Evolutionary conservation across 2,329 filamentous ascomycete genomes (phyloP).

Genomic region (Rachicladosporium sp.): DNA sequence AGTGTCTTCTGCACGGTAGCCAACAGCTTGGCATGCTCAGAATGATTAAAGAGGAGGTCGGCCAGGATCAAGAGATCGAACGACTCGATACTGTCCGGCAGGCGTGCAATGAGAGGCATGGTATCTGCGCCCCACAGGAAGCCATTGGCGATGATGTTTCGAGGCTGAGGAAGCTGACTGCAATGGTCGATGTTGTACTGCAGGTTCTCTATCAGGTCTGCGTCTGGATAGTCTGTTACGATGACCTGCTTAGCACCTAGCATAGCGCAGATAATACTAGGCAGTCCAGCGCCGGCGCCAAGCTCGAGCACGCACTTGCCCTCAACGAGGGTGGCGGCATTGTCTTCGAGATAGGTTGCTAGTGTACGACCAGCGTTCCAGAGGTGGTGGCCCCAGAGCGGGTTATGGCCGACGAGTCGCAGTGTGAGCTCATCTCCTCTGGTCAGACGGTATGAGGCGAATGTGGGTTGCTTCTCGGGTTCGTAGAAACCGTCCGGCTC

Average conservation of each 20-base stretch:
- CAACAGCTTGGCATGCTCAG: slow-evolving; percentile 69
- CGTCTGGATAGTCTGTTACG: slow-evolving; percentile 80
- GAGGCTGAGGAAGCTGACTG: slow-evolving; percentile 27
- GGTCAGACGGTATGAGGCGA: slow-evolving; percentile 56
- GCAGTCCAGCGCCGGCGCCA: slow-evolving; percentile 72
- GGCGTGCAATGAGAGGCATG: slow-evolving; percentile 43
- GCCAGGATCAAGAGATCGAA: slow-evolving; percentile 81
- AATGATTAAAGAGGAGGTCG: slow-evolving; percentile 83
- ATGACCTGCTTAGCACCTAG: slow-evolving; percentile 57
- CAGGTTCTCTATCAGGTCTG: slow-evolving; percentile 70
- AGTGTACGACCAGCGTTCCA: slow-evolving; percentile 83
- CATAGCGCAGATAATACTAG: slow-evolving; percentile 60
- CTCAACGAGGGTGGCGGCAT: slow-evolving; percentile 47
- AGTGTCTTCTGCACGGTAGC: slow-evolving; percentile 58
- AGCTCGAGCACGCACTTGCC: slow-evolving; percentile 71
- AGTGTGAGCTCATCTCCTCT: slow-evolving; percentile 55
- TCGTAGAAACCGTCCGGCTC: slow-evolving; percentile 74
- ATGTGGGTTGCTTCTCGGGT: slow-evolving; percentile 62
- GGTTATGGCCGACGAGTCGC: slow-evolving; percentile 74
- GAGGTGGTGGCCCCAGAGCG: slow-evolving; percentile 77
- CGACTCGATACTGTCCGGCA: slow-evolving; percentile 32
- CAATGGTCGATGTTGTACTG: slow-evolving; percentile 58
- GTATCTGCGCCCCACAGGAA: slow-evolving; percentile 72
- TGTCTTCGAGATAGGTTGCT: slow-evolving; percentile 63
- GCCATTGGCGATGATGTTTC: slow-evolving; percentile 39